phyloP scores from a whole-genome alignment of 2,329 filamentous ascomycete species.

The Monosporascus sp. region DNA sequence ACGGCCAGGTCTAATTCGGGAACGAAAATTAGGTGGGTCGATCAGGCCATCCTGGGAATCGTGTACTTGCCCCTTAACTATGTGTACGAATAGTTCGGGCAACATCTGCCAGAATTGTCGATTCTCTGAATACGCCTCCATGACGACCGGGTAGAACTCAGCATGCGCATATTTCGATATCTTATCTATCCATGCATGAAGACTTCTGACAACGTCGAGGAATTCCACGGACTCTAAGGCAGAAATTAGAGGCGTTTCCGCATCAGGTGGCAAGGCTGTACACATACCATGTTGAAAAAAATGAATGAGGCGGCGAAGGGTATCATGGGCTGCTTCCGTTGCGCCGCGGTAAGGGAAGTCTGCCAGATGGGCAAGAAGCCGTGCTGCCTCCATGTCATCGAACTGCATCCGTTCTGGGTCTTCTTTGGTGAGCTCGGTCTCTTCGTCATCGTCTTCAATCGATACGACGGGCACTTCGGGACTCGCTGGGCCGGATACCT shows the following conservation, averaged over 20 bases:
- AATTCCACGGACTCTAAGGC: conserved; percentile 35
- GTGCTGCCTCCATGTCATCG: conserved; percentile 6
- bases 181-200: conserved; percentile 46
- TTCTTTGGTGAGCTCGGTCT: conserved; percentile 24
- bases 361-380: conserved; percentile 16
- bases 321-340: conserved; percentile 20
- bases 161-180: conserved; percentile 38
- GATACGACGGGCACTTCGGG: conserved; percentile 39
- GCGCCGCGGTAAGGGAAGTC: conserved; percentile 25
- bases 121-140: conserved; percentile 39
- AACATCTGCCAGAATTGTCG: conserved; percentile 46
- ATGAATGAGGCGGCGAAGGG: conserved; percentile 18
- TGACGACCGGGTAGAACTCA: conserved; percentile 28
- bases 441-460: conserved; percentile 30
- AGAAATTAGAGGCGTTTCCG: conserved; percentile 23
- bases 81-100: conserved; percentile 42
- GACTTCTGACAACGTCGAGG: conserved; percentile 35
- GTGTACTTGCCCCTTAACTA: conserved; percentile 36
- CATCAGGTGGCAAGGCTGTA: not conserved
- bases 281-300: conserved; percentile 25
- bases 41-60: not conserved
- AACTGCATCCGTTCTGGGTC: conserved; percentile 22
- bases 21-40: conserved; percentile 4
- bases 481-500: conserved; percentile 34
- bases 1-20: conserved; percentile 17